Conservation (phyloP, 2,329 filamentous ascomycete genomes). For the Trichoderma cornu-damae region DNA sequence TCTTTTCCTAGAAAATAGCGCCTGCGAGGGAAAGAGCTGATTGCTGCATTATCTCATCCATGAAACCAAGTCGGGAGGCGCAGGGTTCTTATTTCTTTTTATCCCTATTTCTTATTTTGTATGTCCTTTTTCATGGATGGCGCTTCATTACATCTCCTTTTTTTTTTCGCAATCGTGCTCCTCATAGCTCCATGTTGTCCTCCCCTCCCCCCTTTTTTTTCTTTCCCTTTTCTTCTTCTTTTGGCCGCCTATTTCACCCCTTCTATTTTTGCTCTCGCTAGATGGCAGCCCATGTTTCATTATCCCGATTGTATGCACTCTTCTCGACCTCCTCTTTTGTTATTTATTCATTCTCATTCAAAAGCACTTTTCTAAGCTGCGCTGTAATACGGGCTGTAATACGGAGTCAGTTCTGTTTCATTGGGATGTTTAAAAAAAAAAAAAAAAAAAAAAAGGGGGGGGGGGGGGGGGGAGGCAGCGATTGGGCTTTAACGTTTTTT, state of each 20-base stretch:
- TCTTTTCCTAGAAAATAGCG: neutral
- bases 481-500: conserved; percentile 14
- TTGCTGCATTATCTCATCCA: conserved; percentile 7
- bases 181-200: neutral
- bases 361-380: conserved; percentile 3
- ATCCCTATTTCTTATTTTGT: neutral
- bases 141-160: conserved; percentile 2
- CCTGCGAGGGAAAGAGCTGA: neutral
- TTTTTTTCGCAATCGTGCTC: conserved; percentile 4
- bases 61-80: conserved; percentile 5
- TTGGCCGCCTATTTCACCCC: no score
- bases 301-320: conserved; percentile 17
- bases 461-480: no score
- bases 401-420: conserved; percentile 3
- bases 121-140: neutral
- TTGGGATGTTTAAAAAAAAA: neutral
- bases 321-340: conserved; percentile 20
- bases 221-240: conserved; percentile 10
- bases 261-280: neutral
- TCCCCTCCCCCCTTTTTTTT: neutral
- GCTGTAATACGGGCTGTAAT: conserved; percentile 11
- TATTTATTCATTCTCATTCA: conserved; percentile 20
- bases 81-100: conserved; percentile 1
- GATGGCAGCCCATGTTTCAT: conserved; percentile 10
- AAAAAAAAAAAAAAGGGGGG: no score